Evolutionary conservation across 2,329 filamentous ascomycete species (phyloP).

Genomic region (Claviceps spartinae): DNA sequence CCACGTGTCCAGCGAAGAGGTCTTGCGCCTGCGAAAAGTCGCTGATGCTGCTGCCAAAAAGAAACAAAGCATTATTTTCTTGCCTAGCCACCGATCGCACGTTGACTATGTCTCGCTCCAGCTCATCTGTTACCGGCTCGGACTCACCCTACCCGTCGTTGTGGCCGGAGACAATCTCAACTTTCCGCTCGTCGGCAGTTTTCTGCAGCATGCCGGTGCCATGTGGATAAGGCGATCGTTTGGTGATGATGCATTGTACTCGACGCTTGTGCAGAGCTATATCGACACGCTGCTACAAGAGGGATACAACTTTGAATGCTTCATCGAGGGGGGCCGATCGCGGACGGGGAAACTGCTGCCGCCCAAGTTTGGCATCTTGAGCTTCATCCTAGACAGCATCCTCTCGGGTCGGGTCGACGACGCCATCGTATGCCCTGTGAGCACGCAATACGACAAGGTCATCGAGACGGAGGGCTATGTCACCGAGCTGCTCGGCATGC

Average conservation of each 20-base stretch:
- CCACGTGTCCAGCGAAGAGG: slow-evolving; percentile 90
- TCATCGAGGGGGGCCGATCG: slow-evolving; percentile 89
- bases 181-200: slow-evolving; percentile 77
- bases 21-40: slow-evolving; percentile 66
- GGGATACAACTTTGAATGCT: slow-evolving; percentile 92
- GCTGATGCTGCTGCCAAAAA: slow-evolving; percentile 72
- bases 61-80: slow-evolving; percentile 89
- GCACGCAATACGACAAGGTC: slow-evolving; percentile 97
- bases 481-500: slow-evolving; percentile 80
- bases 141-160: slow-evolving; percentile 76
- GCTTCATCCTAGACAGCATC: slow-evolving; percentile 81
- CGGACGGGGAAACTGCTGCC: slow-evolving; percentile 86
- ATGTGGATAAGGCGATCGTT: slow-evolving; percentile 95
- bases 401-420: slow-evolving; percentile 80
- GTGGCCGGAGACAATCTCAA: slow-evolving; percentile 95
- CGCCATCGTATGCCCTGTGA: slow-evolving; percentile 86
- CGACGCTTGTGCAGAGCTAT: slow-evolving; percentile 87
- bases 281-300: slow-evolving; percentile 84
- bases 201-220: slow-evolving; percentile 88
- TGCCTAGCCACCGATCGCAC: slow-evolving; percentile 89
- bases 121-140: slow-evolving; percentile 86
- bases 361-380: slow-evolving; percentile 90
- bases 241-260: slow-evolving; percentile 81
- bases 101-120: slow-evolving; percentile 94
- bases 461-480: slow-evolving; percentile 97